These are phyloP conservation scores for Metschnikowia baotianmanensis DNA, from an alignment of 805 yeast genomes.

Conservation along the genomic window DNA sequence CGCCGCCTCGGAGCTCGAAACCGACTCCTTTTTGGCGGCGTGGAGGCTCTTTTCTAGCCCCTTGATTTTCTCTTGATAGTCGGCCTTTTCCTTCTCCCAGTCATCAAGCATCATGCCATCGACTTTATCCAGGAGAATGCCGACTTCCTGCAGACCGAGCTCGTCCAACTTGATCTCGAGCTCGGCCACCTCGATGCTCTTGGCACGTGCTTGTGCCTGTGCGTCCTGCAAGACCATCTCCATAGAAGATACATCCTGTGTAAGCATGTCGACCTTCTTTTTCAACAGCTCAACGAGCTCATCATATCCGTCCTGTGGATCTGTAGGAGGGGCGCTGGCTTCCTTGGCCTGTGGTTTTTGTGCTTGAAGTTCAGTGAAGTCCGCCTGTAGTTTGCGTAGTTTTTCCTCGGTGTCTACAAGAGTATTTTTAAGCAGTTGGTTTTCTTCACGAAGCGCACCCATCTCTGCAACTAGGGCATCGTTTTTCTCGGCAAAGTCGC, in stretches of 20 bases:
- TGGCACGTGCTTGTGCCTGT: slow-evolving; percentile 14
- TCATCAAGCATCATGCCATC: slow-evolving; percentile 12
- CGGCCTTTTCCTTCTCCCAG: slow-evolving; percentile 10
- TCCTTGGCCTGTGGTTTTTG: background rate
- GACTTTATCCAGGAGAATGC: slow-evolving; percentile 8
- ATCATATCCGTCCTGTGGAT: background rate
- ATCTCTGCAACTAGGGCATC: background rate
- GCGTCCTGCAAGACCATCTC: slow-evolving; percentile 17
- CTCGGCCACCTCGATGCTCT: slow-evolving; percentile 14
- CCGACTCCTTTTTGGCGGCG: background rate
- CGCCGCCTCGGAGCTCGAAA: background rate
- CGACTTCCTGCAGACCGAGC: slow-evolving; percentile 2
- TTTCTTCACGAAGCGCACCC: slow-evolving; percentile 2
- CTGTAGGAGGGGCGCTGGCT: too few species aligned
- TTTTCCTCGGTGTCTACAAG: background rate
- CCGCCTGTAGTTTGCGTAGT: background rate
- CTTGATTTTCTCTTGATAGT: slow-evolving; percentile 6
- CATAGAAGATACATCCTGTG: slow-evolving; percentile 18
- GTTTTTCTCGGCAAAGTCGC: too few species aligned
- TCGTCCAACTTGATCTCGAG: slow-evolving; percentile 17
- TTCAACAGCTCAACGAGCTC: slow-evolving; percentile 11
- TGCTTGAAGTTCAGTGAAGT: slow-evolving; percentile 1
- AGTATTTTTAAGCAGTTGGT: background rate
- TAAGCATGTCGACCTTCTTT: slow-evolving; percentile 14
- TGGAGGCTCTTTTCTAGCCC: slow-evolving; percentile 5